These are phyloP conservation scores for Leishmania aethiopica DNA, from an alignment of 208 protist species.

Conservation along the genomic window DNA sequence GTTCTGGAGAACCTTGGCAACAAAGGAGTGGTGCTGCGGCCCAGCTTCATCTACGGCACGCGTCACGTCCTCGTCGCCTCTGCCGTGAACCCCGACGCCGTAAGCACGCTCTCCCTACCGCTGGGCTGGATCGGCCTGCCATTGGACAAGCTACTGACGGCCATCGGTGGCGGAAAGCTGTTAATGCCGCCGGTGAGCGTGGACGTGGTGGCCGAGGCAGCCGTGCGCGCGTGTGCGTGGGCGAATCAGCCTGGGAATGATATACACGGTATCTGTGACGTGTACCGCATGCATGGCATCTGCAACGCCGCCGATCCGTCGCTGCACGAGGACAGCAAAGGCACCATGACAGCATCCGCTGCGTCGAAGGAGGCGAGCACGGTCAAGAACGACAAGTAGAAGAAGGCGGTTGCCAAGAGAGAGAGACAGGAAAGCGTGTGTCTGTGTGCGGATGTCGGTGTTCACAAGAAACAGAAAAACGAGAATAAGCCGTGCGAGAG, in stretches of 20 bases:
- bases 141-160: slow-evolving; percentile 52
- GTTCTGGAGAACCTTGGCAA: slow-evolving; percentile 65
- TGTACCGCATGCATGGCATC: slow-evolving; percentile 72
- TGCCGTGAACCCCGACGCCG: slow-evolving; percentile 21
- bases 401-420: not conserved
- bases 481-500: not conserved
- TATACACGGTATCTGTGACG: slow-evolving; percentile 54
- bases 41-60: slow-evolving; percentile 82
- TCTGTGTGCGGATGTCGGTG: not conserved
- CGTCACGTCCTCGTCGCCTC: slow-evolving; percentile 43
- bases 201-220: slow-evolving; percentile 69
- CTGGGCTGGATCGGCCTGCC: slow-evolving; percentile 65
- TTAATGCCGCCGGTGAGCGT: slow-evolving; percentile 68
- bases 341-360: not conserved
- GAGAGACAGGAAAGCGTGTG: too few relatives aligned
- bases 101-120: slow-evolving; percentile 59
- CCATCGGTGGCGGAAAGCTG: slow-evolving; percentile 54
- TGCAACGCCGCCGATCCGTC: slow-evolving; percentile 23
- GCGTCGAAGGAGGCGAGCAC: not conserved
- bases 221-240: slow-evolving; percentile 64
- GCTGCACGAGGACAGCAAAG: not conserved
- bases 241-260: slow-evolving; percentile 17
- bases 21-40: slow-evolving; percentile 64
- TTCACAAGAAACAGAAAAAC: not conserved
- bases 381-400: not conserved